These are phyloP conservation scores for Penicillium sp. DNA, from an alignment of 2,329 filamentous ascomycete species.

Conservation along the genomic window DNA sequence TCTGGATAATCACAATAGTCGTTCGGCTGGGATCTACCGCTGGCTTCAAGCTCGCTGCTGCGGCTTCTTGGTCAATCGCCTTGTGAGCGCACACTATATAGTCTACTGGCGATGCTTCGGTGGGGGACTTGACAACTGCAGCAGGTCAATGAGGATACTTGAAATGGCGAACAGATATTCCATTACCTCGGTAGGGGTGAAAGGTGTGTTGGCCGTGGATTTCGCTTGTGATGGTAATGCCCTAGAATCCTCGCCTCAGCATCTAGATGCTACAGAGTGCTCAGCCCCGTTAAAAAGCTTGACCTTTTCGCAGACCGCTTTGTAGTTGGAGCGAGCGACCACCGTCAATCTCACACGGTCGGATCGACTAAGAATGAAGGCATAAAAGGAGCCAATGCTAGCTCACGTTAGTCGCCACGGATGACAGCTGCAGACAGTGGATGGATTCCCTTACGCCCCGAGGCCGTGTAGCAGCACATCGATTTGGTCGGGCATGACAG, in stretches of 20 bases:
- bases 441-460: conserved; percentile 49
- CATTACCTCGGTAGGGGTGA: conserved; percentile 35
- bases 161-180: not conserved
- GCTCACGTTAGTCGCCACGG: not conserved
- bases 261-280: no score
- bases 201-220: conserved; percentile 43
- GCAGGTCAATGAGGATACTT: not conserved
- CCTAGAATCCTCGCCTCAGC: no score
- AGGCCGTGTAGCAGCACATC: conserved; percentile 54
- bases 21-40: conserved; percentile 37
- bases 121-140: conserved; percentile 40
- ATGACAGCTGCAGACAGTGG: not conserved
- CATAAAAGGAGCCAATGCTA: conserved; percentile 59
- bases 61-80: conserved; percentile 42
- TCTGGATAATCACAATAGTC: conserved; percentile 42
- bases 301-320: conserved; percentile 43
- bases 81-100: conserved; percentile 44
- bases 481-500: conserved; percentile 32
- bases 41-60: conserved; percentile 36
- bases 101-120: conserved; percentile 34
- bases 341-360: conserved; percentile 43
- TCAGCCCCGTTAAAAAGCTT: no score
- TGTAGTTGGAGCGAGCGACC: conserved; percentile 48
- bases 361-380: conserved; percentile 51
- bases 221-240: conserved; percentile 43